A percentile compares a stretch with the other conserved stretches of the same genome.
These are phyloP conservation scores for Microcos paniculata DNA, from an alignment of 345 rosid species.

Conservation along the genomic window DNA sequence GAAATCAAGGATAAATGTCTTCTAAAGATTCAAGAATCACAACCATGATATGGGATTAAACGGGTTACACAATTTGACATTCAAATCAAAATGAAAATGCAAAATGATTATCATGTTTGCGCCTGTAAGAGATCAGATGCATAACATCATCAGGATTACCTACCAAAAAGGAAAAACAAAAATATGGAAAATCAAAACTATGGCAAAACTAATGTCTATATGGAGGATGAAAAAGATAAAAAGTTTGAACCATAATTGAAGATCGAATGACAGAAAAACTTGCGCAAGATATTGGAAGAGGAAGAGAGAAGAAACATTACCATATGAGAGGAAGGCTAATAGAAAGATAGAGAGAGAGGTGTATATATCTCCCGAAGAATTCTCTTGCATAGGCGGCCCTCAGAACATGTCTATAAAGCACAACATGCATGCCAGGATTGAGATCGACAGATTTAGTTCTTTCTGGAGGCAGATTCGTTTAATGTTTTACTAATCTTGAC, in stretches of 20 bases:
- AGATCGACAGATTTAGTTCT: neutral
- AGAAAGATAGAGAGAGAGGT: conserved; percentile 19
- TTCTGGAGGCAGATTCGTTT: neutral
- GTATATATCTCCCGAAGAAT: conserved; percentile 27
- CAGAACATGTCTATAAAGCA: neutral
- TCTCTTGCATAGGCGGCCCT: conserved; percentile 4
- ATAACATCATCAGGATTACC: neutral
- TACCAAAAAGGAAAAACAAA: neutral
- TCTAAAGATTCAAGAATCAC: neutral
- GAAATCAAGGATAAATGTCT: neutral
- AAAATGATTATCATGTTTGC: neutral
- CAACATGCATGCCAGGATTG: neutral
- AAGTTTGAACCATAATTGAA: neutral
- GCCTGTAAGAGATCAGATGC: neutral
- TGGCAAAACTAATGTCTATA: neutral
- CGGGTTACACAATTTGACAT: neutral
- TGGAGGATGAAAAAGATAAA: neutral
- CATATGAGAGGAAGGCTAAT: neutral
- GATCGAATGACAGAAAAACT: neutral
- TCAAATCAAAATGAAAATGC: neutral
- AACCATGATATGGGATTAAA: neutral
- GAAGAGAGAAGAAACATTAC: neutral
- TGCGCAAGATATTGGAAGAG: neutral
- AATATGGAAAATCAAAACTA: no score
- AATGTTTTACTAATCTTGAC: conserved; percentile 11